Evolutionary conservation across 768 basidiomycete genomes (phyloP).

Genomic region (Kwoniella dejecticola): DNA sequence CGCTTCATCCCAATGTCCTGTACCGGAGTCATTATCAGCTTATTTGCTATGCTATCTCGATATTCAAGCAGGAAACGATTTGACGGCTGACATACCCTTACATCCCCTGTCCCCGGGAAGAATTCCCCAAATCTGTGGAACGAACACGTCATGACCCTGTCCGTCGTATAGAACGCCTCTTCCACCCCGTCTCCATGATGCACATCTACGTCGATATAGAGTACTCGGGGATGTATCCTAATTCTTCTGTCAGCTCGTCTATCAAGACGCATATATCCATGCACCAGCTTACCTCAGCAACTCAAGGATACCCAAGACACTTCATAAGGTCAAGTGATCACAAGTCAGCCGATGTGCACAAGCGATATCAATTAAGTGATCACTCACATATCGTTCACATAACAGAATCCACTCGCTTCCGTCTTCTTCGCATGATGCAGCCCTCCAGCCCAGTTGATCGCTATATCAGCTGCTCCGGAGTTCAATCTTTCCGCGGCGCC

Average conservation of each 20-base stretch:
- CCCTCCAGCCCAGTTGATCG: conserved; percentile 97
- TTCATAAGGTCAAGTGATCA: conserved; percentile 55
- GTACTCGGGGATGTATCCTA: conserved; percentile 67
- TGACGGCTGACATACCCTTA: conserved; percentile 56
- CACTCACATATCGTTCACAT: conserved; percentile 70
- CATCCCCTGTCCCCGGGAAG: conserved; percentile 85
- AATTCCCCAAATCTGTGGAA: conserved; percentile 98
- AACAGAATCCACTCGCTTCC: conserved; percentile 97
- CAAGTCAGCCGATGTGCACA: no score
- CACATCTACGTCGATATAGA: conserved; percentile 97
- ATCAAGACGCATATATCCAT: not conserved
- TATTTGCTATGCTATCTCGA: no score
- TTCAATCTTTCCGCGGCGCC: conserved; percentile 79
- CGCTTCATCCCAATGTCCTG: conserved; percentile 79
- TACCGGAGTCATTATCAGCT: not conserved
- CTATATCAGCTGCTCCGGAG: conserved; percentile 74
- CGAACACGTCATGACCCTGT: conserved; percentile 94
- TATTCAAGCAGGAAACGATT: no score
- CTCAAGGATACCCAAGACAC: conserved; percentile 90
- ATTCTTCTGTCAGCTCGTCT: not conserved
- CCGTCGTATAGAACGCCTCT: conserved; percentile 96
- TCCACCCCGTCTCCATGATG: conserved; percentile 99
- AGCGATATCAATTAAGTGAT: no score
- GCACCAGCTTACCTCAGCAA: conserved; percentile 74
- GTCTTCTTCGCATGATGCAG: conserved; percentile 99